Percentiles rank a stretch among this genome's conserved stretches.
phyloP scores from a whole-genome alignment of 2,329 filamentous ascomycete species.

The Botrytis deweyae region DNA sequence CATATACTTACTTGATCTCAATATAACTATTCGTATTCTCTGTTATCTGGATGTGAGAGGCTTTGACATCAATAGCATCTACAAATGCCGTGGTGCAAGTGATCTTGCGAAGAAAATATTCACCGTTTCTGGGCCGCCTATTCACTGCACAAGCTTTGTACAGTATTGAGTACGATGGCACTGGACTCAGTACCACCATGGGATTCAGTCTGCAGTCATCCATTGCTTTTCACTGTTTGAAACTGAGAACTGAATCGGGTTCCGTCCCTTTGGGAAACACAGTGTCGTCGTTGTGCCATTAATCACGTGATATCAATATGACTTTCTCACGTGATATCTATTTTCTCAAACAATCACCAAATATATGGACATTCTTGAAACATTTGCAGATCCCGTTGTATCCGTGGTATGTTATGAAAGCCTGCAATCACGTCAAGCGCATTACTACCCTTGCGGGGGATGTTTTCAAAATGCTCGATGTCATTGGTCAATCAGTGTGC shows the following conservation, averaged over 20 bases:
- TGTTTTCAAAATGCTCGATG: neutral
- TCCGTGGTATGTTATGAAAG: neutral
- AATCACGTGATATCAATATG: neutral
- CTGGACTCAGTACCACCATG: neutral
- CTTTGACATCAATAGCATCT: too few relatives aligned
- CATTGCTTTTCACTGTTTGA: neutral
- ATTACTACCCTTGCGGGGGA: neutral
- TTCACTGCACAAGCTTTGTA: neutral
- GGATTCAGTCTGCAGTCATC: accelerated
- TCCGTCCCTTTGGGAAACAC: neutral
- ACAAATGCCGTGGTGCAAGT: neutral
- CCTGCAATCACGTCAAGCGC: conserved; percentile 1
- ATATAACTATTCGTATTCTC: neutral
- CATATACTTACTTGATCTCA: neutral
- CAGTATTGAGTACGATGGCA: neutral
- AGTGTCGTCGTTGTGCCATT: neutral
- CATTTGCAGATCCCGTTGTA: neutral
- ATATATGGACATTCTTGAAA: neutral
- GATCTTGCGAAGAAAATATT: neutral
- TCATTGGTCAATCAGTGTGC: neutral
- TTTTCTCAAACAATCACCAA: neutral
- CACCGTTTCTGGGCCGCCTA: too few relatives aligned
- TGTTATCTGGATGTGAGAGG: neutral
- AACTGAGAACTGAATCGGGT: neutral
- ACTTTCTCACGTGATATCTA: neutral